Conservation (phyloP, 2,329 filamentous ascomycete species). For the Colletotrichum chlorophyti region DNA sequence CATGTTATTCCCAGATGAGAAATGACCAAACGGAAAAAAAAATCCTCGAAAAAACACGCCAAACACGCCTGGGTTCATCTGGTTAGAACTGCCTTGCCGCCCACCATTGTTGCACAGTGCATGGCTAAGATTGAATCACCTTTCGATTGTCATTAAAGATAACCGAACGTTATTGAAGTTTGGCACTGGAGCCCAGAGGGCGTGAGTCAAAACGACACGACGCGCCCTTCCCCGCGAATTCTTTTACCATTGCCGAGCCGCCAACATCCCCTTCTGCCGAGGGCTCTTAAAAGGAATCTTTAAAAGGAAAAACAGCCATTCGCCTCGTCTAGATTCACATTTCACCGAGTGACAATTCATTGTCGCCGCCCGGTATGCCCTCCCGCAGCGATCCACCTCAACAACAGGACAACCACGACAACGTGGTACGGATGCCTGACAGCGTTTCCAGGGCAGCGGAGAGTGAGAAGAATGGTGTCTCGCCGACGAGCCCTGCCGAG, state of each 20-base stretch:
- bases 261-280: background rate
- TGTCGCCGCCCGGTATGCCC: slow-evolving; percentile 23
- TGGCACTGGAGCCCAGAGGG: too few relatives aligned
- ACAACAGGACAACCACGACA: slow-evolving; percentile 14
- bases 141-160: too few relatives aligned
- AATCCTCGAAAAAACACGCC: too few relatives aligned
- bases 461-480: slow-evolving; percentile 13
- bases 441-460: slow-evolving; percentile 14
- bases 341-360: too few relatives aligned
- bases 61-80: too few relatives aligned
- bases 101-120: too few relatives aligned
- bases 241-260: background rate
- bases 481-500: background rate
- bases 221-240: background rate
- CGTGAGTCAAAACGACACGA: too few relatives aligned
- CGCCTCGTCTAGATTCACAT: background rate
- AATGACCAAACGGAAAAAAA: too few relatives aligned
- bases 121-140: too few relatives aligned
- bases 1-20: too few relatives aligned
- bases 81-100: too few relatives aligned
- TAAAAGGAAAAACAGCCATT: background rate
- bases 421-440: slow-evolving; percentile 23
- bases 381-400: background rate
- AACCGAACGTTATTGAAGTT: too few relatives aligned
- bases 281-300: background rate